Conservation (phyloP, 2,329 filamentous ascomycete species). For the Trichophyton verrucosum region DNA sequence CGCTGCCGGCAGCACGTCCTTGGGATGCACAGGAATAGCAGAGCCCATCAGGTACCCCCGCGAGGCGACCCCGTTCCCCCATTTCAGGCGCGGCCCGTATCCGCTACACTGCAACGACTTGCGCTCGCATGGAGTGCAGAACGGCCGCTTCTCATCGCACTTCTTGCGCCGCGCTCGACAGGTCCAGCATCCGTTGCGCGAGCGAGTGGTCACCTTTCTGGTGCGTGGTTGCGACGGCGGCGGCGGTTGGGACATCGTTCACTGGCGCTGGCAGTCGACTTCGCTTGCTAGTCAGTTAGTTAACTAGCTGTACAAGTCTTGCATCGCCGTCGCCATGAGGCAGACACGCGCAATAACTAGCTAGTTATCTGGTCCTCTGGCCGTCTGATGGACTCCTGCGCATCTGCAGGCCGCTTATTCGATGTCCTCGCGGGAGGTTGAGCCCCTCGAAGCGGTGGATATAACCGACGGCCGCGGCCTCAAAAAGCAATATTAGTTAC, state of each 20-base stretch:
- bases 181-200: conserved; percentile 13
- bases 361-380: background rate
- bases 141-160: conserved; percentile 12
- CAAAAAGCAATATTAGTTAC: background rate
- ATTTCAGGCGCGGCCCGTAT: conserved; percentile 11
- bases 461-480: background rate
- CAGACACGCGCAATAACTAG: background rate
- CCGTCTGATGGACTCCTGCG: background rate
- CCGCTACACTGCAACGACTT: conserved; percentile 11
- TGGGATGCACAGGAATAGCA: conserved; percentile 3
- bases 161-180: conserved; percentile 12
- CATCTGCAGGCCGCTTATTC: background rate
- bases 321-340: background rate
- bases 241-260: background rate
- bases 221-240: background rate
- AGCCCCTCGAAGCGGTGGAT: background rate
- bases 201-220: conserved; percentile 8
- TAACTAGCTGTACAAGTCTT: no score
- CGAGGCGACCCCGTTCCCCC: conserved; percentile 12
- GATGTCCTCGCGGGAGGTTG: background rate
- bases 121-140: conserved; percentile 9
- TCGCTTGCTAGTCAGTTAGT: no score
- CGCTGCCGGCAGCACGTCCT: background rate
- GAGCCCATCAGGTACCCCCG: conserved; percentile 11
- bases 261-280: background rate